A percentile compares a stretch with the other conserved stretches of the same genome.
Conservation (phyloP, 1,139 yeast genomes). For the Yamadazyma kanchanaburiensis region DNA sequence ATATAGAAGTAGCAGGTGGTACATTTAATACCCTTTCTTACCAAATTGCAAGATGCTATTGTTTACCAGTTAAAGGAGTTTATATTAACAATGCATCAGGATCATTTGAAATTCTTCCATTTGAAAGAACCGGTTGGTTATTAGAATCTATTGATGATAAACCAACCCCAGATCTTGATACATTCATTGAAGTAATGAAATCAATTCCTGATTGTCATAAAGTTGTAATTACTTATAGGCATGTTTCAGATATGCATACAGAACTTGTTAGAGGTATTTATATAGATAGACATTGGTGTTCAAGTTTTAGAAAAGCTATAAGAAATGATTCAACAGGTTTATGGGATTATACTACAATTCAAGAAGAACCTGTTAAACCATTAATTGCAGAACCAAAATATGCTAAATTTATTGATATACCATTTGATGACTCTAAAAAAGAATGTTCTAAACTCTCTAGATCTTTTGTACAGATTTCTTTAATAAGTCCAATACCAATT, state of each 20-base stretch:
- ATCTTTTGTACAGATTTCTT: conserved; percentile 65
- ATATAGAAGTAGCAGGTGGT: conserved; percentile 83
- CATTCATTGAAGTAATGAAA: conserved; percentile 76
- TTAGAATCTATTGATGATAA: conserved; percentile 74
- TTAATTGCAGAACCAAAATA: conserved; percentile 44
- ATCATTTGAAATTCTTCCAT: conserved; percentile 62
- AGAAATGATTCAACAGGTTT: conserved; percentile 81
- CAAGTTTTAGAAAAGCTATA: conserved; percentile 65
- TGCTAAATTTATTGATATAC: conserved; percentile 71
- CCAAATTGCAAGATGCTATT: conserved; percentile 82
- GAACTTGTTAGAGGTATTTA: conserved; percentile 61
- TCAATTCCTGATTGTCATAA: conserved; percentile 71
- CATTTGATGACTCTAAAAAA: conserved; percentile 43
- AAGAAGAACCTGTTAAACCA: conserved; percentile 58
- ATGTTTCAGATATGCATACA: conserved; percentile 76
- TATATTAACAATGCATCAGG: conserved; percentile 77
- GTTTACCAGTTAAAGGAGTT: conserved; percentile 82
- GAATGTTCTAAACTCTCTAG: conserved; percentile 51
- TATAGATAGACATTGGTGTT: conserved; percentile 84
- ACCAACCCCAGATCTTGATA: conserved; percentile 69
- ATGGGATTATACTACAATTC: conserved; percentile 79
- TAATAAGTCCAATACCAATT: conserved; percentile 62
- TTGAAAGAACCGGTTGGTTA: conserved; percentile 65
- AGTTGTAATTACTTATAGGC: conserved; percentile 71
- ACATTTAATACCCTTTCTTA: conserved; percentile 81